phyloP scores from a whole-genome alignment of 495 filamentous ascomycete species.

The Elasticomyces elasticus region DNA sequence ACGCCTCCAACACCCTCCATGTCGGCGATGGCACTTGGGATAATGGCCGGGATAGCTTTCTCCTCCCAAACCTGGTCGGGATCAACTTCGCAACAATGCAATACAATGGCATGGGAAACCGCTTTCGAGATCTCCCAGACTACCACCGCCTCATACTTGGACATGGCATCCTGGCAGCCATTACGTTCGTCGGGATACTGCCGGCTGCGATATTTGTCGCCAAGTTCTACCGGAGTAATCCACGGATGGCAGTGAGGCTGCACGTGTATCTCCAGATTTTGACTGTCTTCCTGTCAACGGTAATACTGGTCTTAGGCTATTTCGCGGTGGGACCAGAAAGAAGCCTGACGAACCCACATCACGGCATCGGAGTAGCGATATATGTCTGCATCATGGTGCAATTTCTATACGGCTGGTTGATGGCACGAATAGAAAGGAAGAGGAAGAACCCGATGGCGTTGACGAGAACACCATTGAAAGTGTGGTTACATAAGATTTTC shows the following conservation, averaged over 20 bases:
- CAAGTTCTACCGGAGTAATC: slow-evolving; percentile 58
- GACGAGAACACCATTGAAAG: slow-evolving; percentile 50
- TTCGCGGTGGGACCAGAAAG: slow-evolving; percentile 67
- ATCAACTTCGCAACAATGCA: slow-evolving; percentile 89
- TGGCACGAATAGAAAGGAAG: slow-evolving; percentile 50
- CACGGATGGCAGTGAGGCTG: slow-evolving; percentile 53
- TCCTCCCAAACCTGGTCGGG: slow-evolving; percentile 76
- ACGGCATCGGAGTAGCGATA: slow-evolving; percentile 80
- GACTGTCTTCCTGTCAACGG: slow-evolving; percentile 59
- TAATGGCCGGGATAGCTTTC: slow-evolving; percentile 67
- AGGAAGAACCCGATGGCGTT: slow-evolving; percentile 37
- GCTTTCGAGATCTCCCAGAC: slow-evolving; percentile 61
- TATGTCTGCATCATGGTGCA: slow-evolving; percentile 79
- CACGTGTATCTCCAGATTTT: slow-evolving; percentile 86
- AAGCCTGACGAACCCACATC: slow-evolving; percentile 81
- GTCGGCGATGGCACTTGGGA: slow-evolving; percentile 95
- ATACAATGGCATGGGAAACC: slow-evolving; percentile 88
- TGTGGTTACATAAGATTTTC: slow-evolving; percentile 80
- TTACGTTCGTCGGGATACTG: slow-evolving; percentile 78
- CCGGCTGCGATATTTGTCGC: slow-evolving; percentile 67
- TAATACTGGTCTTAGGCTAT: slow-evolving; percentile 65
- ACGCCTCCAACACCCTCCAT: slow-evolving; percentile 69
- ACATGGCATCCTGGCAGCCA: slow-evolving; percentile 76
- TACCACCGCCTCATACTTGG: slow-evolving; percentile 73
- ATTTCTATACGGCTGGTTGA: slow-evolving; percentile 61